Evolutionary conservation across 106 monocot species (phyloP).

Genomic region (Agapanthus africanus): DNA sequence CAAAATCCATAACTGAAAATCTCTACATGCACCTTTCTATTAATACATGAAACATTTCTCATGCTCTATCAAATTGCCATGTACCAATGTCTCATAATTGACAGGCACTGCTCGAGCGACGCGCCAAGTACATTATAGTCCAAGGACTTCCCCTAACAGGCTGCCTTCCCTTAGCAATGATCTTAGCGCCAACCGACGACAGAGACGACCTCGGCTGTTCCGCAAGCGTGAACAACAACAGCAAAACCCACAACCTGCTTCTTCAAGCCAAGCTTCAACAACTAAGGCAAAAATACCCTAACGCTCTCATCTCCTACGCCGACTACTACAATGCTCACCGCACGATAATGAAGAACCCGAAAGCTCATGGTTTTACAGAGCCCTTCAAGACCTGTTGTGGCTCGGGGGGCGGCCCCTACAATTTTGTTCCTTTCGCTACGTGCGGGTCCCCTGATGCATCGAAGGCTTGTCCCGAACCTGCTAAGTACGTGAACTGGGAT

Average conservation of each 20-base stretch:
- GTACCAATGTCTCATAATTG: not conserved
- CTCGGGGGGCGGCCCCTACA: conserved; percentile 55
- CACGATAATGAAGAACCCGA: conserved; percentile 41
- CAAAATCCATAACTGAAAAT: too few relatives aligned
- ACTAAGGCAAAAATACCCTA: conserved; percentile 39
- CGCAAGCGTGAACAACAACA: conserved; percentile 40
- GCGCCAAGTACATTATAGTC: conserved; percentile 74
- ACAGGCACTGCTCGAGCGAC: conserved; percentile 57
- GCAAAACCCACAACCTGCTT: conserved; percentile 41
- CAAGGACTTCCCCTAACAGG: conserved; percentile 76
- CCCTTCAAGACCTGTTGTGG: conserved; percentile 73
- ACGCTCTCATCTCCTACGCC: conserved; percentile 67
- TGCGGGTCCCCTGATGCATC: conserved; percentile 58
- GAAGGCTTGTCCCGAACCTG: conserved; percentile 46
- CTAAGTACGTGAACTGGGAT: conserved; percentile 83
- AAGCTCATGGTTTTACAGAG: conserved; percentile 56
- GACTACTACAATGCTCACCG: conserved; percentile 66
- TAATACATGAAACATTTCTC: not conserved
- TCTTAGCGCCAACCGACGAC: conserved; percentile 32
- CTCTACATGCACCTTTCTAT: not conserved
- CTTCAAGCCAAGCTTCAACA: conserved; percentile 33
- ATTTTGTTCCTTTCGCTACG: conserved; percentile 65
- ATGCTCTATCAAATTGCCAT: not conserved
- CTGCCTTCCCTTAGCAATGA: conserved; percentile 64
- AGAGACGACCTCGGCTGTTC: conserved; percentile 59